Evolutionary conservation across 345 rosid genomes (phyloP).

Genomic region (Erodium maritimum): DNA sequence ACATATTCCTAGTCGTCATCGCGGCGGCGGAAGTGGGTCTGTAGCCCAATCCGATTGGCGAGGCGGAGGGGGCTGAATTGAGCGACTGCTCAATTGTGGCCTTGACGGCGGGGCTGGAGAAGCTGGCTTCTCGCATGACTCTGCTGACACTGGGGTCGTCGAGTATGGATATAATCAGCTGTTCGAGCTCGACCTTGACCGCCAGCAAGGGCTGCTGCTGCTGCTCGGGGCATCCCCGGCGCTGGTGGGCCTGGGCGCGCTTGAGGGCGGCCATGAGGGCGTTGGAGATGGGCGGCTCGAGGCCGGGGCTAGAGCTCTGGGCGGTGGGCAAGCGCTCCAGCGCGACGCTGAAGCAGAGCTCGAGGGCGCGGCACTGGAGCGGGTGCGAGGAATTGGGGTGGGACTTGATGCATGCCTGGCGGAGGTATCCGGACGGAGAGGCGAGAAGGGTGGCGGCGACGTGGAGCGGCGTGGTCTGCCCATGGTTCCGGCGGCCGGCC

Average conservation of each 20-base stretch:
- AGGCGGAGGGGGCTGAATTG: slow-evolving; percentile 23
- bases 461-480: slow-evolving; percentile 92
- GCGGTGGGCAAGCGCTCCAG: slow-evolving; percentile 81
- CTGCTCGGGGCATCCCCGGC: slow-evolving; percentile 96
- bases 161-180: slow-evolving; percentile 85
- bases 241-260: slow-evolving; percentile 98
- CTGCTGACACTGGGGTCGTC: slow-evolving; percentile 97
- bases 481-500: slow-evolving; percentile 82
- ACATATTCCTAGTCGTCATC: slow-evolving; percentile 45
- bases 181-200: slow-evolving; percentile 93
- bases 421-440: slow-evolving; percentile 75
- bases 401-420: slow-evolving; percentile 95
- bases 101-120: slow-evolving; percentile 91
- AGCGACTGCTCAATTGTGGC: slow-evolving; percentile 82
- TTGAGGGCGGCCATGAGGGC: slow-evolving; percentile 95
- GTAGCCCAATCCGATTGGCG: slow-evolving; percentile 50
- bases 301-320: slow-evolving; percentile 26
- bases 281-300: slow-evolving; percentile 86
- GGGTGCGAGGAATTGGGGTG: slow-evolving; percentile 98
- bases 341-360: slow-evolving; percentile 99
- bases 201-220: slow-evolving; percentile 95
- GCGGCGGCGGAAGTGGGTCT: slow-evolving; percentile 24
- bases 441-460: slow-evolving; percentile 85
- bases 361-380: slow-evolving; percentile 95
- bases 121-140: slow-evolving; percentile 97